phyloP scores from a whole-genome alignment of 2,329 filamentous ascomycete species.

The Sclerotinia sclerotiorum region DNA sequence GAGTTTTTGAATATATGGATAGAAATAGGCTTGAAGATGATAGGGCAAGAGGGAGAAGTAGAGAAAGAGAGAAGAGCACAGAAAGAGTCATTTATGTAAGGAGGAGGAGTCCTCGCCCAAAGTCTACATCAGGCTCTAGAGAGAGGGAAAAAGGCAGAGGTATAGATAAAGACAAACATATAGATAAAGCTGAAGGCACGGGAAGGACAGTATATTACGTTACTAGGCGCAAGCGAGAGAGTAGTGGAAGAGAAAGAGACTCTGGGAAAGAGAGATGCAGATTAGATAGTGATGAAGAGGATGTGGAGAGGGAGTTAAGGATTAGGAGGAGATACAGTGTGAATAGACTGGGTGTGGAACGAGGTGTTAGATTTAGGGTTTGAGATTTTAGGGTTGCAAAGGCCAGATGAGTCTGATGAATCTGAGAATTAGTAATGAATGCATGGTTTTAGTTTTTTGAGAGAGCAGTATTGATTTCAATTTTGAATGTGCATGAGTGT shows the following conservation, averaged over 20 bases:
- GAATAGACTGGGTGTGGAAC: too few species aligned
- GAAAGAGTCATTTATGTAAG: not conserved
- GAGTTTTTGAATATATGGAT: not conserved
- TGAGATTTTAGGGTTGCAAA: not conserved
- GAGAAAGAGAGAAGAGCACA: not conserved
- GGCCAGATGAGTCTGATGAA: too few species aligned
- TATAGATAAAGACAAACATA: not conserved
- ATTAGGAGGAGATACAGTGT: not conserved
- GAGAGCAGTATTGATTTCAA: too few species aligned
- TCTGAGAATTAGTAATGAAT: not conserved
- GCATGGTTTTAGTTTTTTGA: not conserved
- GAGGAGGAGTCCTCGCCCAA: not conserved
- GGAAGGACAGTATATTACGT: not conserved
- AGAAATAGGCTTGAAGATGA: not conserved
- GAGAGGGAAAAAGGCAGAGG: not conserved
- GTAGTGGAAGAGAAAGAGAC: not conserved
- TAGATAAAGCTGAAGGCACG: not conserved
- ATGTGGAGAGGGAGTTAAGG: not conserved
- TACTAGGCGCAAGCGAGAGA: too few species aligned
- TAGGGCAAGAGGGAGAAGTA: not conserved
- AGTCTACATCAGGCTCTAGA: not conserved
- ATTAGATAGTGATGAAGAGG: not conserved
- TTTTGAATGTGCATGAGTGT: too few species aligned
- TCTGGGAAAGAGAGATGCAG: too few species aligned
- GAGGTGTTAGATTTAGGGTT: not conserved